These are phyloP conservation scores for Scortechinia acanthostroma DNA, from an alignment of 2,329 filamentous ascomycete species.

Conservation along the genomic window DNA sequence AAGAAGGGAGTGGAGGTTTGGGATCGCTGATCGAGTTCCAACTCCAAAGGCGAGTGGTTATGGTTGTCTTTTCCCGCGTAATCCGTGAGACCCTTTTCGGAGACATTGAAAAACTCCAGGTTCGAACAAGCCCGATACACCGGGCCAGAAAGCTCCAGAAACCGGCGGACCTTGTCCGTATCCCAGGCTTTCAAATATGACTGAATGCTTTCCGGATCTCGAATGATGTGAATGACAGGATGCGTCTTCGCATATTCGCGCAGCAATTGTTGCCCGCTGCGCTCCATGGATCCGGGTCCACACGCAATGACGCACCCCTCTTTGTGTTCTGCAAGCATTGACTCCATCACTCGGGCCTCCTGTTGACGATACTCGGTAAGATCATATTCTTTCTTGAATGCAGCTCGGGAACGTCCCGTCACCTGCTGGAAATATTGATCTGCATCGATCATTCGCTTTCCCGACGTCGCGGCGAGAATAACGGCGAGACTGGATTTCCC, in stretches of 20 bases:
- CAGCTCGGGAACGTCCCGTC: constrained; percentile 51
- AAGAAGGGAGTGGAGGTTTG: constrained; percentile 48
- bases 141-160: constrained; percentile 46
- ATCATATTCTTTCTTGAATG: constrained; percentile 58
- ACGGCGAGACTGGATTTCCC: constrained; percentile 73
- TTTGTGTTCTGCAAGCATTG: constrained; percentile 48
- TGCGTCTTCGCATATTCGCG: constrained; percentile 55
- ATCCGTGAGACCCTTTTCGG: constrained; percentile 35
- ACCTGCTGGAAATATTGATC: constrained; percentile 62
- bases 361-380: constrained; percentile 52
- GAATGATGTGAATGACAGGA: constrained; percentile 64
- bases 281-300: constrained; percentile 59
- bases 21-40: constrained; percentile 17
- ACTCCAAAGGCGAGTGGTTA: constrained; percentile 10
- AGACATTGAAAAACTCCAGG: constrained; percentile 71
- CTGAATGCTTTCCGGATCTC: constrained; percentile 59
- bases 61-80: constrained; percentile 10
- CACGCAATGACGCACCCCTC: constrained; percentile 65
- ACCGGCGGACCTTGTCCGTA: constrained; percentile 42
- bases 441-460: constrained; percentile 61
- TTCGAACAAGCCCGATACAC: constrained; percentile 64
- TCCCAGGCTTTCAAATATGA: constrained; percentile 51
- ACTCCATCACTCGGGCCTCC: constrained; percentile 54
- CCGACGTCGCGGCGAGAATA: constrained; percentile 67
- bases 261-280: constrained; percentile 49